phyloP scores from a whole-genome alignment of 495 filamentous ascomycete genomes.

The Podospora pseudocomata region DNA sequence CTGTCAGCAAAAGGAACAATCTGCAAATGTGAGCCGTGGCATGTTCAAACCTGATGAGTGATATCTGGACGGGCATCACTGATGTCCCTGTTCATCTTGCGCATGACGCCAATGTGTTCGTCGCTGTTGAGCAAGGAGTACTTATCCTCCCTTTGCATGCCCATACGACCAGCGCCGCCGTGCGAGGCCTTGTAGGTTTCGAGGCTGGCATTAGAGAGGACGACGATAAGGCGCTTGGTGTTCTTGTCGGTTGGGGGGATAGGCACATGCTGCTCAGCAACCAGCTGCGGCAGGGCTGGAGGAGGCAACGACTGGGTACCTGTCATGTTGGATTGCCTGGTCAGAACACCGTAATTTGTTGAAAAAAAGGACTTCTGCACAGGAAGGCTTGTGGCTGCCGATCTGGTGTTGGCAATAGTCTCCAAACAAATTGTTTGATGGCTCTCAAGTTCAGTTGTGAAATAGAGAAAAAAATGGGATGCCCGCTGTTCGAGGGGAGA shows the following conservation, averaged over 20 bases:
- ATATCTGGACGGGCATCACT: conserved; percentile 97
- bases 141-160: conserved; percentile 77
- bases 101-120: conserved; percentile 97
- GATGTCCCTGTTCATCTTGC: conserved; percentile 98
- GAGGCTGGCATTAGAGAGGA: conserved; percentile 93
- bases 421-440: too few relatives aligned
- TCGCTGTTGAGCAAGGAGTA: conserved; percentile 96
- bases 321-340: conserved; percentile 28
- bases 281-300: conserved; percentile 80
- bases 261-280: conserved; percentile 85
- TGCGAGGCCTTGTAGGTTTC: conserved; percentile 91
- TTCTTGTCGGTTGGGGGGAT: conserved; percentile 84
- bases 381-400: not conserved
- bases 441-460: not conserved
- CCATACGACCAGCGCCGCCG: conserved; percentile 58
- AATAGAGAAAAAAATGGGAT: not conserved
- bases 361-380: not conserved
- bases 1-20: conserved; percentile 21
- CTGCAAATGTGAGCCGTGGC: conserved; percentile 13
- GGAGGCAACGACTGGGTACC: conserved; percentile 91
- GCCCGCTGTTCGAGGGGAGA: not conserved
- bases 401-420: not conserved
- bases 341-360: conserved; percentile 20
- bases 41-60: conserved; percentile 80
- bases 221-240: conserved; percentile 85